Evolutionary conservation across 176 grass and related monocot species (phyloP).

Genomic region (Musa schizocarpa): DNA sequence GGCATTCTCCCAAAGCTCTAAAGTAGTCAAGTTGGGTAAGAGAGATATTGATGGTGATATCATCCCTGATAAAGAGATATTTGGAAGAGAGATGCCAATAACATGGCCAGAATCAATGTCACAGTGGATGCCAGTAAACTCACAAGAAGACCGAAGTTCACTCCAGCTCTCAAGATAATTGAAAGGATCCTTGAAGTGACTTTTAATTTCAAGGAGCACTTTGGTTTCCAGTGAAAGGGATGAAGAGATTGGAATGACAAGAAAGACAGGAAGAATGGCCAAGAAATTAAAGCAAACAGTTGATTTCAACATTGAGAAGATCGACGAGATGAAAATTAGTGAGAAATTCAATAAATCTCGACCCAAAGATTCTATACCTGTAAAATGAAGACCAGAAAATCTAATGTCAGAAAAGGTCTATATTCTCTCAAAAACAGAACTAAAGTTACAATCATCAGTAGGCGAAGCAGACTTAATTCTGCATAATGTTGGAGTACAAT

Average conservation of each 20-base stretch:
- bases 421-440: too few species aligned
- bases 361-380: too few species aligned
- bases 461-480: too few species aligned
- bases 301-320: conserved; percentile 34
- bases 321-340: neutral
- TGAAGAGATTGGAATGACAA: conserved; percentile 18
- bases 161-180: conserved; percentile 60
- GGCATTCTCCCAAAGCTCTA: conserved; percentile 64
- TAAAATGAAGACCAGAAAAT: too few species aligned
- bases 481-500: too few species aligned
- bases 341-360: too few species aligned
- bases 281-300: conserved; percentile 37
- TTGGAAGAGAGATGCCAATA: conserved; percentile 52
- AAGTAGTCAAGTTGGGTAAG: conserved; percentile 35
- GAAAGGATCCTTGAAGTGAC: conserved; percentile 55
- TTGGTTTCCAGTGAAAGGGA: conserved; percentile 42
- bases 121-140: conserved; percentile 66
- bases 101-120: conserved; percentile 43
- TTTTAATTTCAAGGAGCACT: conserved; percentile 59
- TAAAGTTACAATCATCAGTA: too few species aligned
- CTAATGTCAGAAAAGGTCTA: too few species aligned
- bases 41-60: conserved; percentile 63
- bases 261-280: conserved; percentile 28
- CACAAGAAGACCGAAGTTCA: conserved; percentile 40
- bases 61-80: conserved; percentile 60